Evolutionary conservation across 2,329 filamentous ascomycete species (phyloP), one percentile per base, ranked within the genome.

Genomic region (Leptographium wingfieldii): DNA sequence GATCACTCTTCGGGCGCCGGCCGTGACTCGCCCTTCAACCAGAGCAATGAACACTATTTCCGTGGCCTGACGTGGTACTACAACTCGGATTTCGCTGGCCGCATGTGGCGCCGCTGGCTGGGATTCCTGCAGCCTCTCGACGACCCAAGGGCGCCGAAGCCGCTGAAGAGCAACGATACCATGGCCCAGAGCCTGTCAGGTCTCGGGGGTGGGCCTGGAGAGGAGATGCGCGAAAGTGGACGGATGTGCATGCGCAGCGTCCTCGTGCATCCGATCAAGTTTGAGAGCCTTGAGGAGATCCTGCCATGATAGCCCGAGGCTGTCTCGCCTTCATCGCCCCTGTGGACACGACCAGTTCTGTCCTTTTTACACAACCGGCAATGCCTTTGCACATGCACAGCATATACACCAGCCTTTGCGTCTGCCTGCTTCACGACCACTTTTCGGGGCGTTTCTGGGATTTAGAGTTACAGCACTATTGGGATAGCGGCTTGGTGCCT

Each of bases 61-160:
- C 82, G 83, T 66, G 88, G 90, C 16, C 86, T 85, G 52, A 90
- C 81, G 53, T 95, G 88, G 88, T 95, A 92, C 72, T 95, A 90
- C 72, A 87, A 90, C 66, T 85, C 85, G 27, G 81, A 85, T 56
- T 95, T 94, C 68, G 84, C 88, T 0, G 81, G 85, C 5, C 81
- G 86, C n/a, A 69, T 95, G 65, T 95, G 90, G 82, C 79, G 87
- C 57, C 78, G 88, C 53, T 95, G 90, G 90, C 73, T 94, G 54
- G 80, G 80, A 0, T 83, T 80, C 64, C 72, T 78, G 19, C 79
- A 82, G 67, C 63, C 63, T 6, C 31, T 63, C n/a, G 62, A 65
- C 40, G 64, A 65, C 38, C 52, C 56, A 1, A 19, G 29, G 1
- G 56, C 22, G 25, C 56, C 61, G 6, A 64, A 61, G 59, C 35